Conservation (phyloP, 2,329 filamentous ascomycete species). For the Nemania sp. region DNA sequence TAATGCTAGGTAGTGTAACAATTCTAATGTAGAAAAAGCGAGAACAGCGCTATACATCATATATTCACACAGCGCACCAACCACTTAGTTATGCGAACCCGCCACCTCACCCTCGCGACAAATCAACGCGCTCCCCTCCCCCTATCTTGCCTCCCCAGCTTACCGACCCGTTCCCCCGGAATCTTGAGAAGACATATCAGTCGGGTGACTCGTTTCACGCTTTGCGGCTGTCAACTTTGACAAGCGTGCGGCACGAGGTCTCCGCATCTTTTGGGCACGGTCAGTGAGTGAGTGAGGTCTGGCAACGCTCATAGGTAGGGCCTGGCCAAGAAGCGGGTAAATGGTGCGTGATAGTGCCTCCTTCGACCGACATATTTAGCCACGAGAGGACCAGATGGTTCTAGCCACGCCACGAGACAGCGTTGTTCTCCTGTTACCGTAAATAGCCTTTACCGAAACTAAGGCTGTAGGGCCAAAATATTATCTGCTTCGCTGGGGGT, state of each 20-base stretch:
- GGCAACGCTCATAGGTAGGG: too few species aligned
- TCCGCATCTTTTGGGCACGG: conserved; percentile 31
- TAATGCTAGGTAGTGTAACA: background rate
- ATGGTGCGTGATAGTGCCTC: conserved; percentile 32
- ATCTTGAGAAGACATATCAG: conserved; percentile 18
- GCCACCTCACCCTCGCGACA: too few species aligned
- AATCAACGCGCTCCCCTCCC: conserved; percentile 9
- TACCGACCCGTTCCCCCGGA: conserved; percentile 12
- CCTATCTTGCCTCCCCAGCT: conserved; percentile 7
- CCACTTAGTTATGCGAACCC: too few species aligned
- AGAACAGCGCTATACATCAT: conserved; percentile 19
- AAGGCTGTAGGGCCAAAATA: background rate
- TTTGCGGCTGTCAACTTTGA: conserved; percentile 26
- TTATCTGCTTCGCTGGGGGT: background rate
- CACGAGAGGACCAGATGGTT: conserved; percentile 22
- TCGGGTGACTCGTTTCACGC: conserved; percentile 13
- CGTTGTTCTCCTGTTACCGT: conserved; percentile 2
- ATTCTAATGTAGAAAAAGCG: conserved; percentile 8
- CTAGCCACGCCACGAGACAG: conserved; percentile 23
- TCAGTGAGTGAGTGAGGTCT: conserved; percentile 24
- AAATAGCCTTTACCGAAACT: conserved; percentile 7
- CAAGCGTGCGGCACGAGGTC: conserved; percentile 29
- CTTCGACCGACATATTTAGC: conserved; percentile 35
- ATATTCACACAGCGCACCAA: conserved; percentile 11
- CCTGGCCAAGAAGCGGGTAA: conserved; percentile 34